Conservation (phyloP, 352 stramenopile genomes). For the Elongisporangium prolatum region DNA sequence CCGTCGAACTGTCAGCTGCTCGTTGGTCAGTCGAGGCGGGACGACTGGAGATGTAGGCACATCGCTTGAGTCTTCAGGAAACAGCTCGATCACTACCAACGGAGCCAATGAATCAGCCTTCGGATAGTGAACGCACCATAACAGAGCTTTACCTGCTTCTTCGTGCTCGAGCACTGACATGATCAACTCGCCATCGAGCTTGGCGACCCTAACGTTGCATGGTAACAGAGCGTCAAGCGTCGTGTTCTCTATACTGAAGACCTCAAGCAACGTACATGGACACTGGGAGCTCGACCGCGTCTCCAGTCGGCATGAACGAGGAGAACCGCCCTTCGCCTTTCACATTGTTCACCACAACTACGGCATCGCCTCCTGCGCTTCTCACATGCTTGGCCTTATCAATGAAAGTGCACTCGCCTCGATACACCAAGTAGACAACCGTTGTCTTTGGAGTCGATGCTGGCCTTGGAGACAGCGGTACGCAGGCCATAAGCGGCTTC, state of each 20-base stretch:
- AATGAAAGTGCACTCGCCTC: slow-evolving; percentile 58
- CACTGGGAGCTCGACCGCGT: slow-evolving; percentile 37
- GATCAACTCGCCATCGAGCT: slow-evolving; percentile 57
- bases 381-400: slow-evolving; percentile 48
- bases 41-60: slow-evolving; percentile 16
- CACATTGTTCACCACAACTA: slow-evolving; percentile 68
- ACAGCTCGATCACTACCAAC: slow-evolving; percentile 5
- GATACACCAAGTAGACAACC: slow-evolving; percentile 41
- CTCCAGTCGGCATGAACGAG: slow-evolving; percentile 15
- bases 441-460: not conserved
- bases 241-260: not conserved
- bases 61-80: slow-evolving; percentile 16
- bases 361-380: slow-evolving; percentile 21
- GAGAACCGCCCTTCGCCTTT: slow-evolving; percentile 57
- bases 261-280: slow-evolving; percentile 34
- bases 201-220: slow-evolving; percentile 35
- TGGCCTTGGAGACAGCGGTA: slow-evolving; percentile 8
- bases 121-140: not conserved
- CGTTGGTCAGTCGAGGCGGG: slow-evolving; percentile 35
- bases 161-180: slow-evolving; percentile 60
- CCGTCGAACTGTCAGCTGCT: slow-evolving; percentile 28
- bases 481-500: slow-evolving; percentile 37
- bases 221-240: not conserved
- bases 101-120: not conserved
- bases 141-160: slow-evolving; percentile 15